phyloP scores from a whole-genome alignment of 768 basidiomycete genomes.

The Agrocybe praecox region DNA sequence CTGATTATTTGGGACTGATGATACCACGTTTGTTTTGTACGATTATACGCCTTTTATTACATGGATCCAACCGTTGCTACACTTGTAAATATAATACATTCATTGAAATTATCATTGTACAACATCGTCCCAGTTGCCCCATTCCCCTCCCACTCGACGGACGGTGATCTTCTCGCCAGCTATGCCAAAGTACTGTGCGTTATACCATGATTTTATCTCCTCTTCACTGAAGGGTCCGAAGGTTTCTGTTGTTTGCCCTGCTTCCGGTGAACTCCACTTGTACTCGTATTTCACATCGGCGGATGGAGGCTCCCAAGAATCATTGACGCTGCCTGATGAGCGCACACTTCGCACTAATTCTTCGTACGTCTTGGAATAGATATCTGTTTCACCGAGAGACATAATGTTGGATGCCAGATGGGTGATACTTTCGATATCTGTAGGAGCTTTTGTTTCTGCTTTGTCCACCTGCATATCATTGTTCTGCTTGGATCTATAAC shows the following conservation, averaged over 20 bases:
- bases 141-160: constrained; percentile 65
- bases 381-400: constrained; percentile 82
- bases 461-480: constrained; percentile 57
- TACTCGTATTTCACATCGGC: constrained; percentile 82
- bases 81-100: constrained; percentile 16
- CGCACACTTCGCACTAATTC: constrained; percentile 79
- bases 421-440: constrained; percentile 78
- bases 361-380: constrained; percentile 87
- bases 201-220: constrained; percentile 80
- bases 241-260: constrained; percentile 46
- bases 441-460: constrained; percentile 29
- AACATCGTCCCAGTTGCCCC: constrained; percentile 73
- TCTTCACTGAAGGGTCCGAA: constrained; percentile 85
- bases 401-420: constrained; percentile 88
- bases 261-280: constrained; percentile 67
- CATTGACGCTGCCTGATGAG: constrained; percentile 66
- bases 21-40: neutral
- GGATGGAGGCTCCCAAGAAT: constrained; percentile 75
- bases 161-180: constrained; percentile 80
- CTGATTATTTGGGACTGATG: neutral
- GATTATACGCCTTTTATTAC: constrained; percentile 1
- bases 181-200: constrained; percentile 80
- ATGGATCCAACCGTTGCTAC: constrained; percentile 8
- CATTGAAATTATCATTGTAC: constrained; percentile 36
- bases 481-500: constrained; percentile 29